Evolutionary conservation across 2,329 filamentous ascomycete genomes (phyloP).

Genomic region (Metarhizium album): DNA sequence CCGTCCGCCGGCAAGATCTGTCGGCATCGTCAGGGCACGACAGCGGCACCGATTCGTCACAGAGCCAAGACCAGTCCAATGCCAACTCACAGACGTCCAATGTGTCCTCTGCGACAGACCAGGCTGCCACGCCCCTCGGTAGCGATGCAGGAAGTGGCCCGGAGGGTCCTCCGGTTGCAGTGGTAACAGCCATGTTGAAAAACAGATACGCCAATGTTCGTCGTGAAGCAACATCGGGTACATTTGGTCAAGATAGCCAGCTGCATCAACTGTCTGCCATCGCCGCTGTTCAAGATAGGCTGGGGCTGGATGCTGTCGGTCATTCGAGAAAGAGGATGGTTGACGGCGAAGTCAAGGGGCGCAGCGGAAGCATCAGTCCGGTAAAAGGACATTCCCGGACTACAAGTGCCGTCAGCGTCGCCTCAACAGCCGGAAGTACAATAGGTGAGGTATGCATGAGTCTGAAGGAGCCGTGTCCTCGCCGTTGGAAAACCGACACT

Average conservation of each 20-base stretch:
- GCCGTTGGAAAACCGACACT: conserved; percentile 7
- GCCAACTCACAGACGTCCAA: conserved; percentile 18
- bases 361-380: conserved; percentile 32
- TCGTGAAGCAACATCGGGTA: conserved; percentile 3
- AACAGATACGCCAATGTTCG: conserved; percentile 2
- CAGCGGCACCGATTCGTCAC: conserved; percentile 8
- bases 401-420: conserved; percentile 54
- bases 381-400: conserved; percentile 56
- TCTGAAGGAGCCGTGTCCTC: not conserved
- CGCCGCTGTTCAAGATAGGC: conserved; percentile 42
- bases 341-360: conserved; percentile 59
- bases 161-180: conserved; percentile 6
- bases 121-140: conserved; percentile 18
- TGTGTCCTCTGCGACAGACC: conserved; percentile 16
- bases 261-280: conserved; percentile 47
- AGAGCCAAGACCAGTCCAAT: conserved; percentile 10
- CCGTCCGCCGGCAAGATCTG: not conserved
- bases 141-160: conserved; percentile 13
- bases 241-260: conserved; percentile 44
- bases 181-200: conserved; percentile 11
- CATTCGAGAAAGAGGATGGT: conserved; percentile 61
- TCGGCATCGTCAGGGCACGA: not conserved
- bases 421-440: conserved; percentile 51
- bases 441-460: conserved; percentile 60
- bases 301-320: conserved; percentile 26